phyloP scores from a whole-genome alignment of 352 stramenopile species.

The Phytophthora constricta region DNA sequence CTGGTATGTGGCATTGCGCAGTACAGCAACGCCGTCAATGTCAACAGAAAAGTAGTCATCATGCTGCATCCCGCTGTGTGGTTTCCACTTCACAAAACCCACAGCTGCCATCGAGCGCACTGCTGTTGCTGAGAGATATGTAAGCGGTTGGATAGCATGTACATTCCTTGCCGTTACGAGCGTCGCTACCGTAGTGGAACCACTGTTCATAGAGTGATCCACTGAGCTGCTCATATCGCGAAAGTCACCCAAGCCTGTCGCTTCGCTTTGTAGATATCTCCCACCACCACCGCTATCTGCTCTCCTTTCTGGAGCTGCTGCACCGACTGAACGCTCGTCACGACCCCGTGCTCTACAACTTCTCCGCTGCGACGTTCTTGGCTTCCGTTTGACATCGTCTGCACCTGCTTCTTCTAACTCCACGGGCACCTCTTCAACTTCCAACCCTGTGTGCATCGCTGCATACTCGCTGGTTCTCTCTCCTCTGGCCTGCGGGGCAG shows the following conservation, averaged over 20 bases:
- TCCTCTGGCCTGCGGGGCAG: slow-evolving; percentile 15
- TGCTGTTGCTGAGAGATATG: slow-evolving; percentile 34
- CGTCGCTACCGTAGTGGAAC: too few species aligned
- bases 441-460: background rate
- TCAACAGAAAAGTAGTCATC: slow-evolving; percentile 34
- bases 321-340: background rate
- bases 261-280: background rate
- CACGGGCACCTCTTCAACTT: too few species aligned
- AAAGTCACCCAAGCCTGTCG: too few species aligned
- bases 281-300: background rate
- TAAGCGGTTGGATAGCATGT: slow-evolving; percentile 27
- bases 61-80: slow-evolving; percentile 20
- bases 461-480: background rate
- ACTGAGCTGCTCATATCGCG: too few species aligned
- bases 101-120: slow-evolving; percentile 19
- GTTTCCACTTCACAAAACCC: slow-evolving; percentile 41
- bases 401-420: background rate
- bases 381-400: slow-evolving; percentile 20
- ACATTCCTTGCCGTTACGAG: too few species aligned
- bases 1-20: slow-evolving; percentile 31
- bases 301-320: background rate
- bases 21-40: slow-evolving; percentile 35
- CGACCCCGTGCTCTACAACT: background rate
- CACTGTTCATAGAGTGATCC: too few species aligned
- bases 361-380: slow-evolving; percentile 15